Percentiles rank a stretch among this genome's conserved stretches.
Conservation (phyloP, 345 rosid genomes). For the Microcos paniculata region DNA sequence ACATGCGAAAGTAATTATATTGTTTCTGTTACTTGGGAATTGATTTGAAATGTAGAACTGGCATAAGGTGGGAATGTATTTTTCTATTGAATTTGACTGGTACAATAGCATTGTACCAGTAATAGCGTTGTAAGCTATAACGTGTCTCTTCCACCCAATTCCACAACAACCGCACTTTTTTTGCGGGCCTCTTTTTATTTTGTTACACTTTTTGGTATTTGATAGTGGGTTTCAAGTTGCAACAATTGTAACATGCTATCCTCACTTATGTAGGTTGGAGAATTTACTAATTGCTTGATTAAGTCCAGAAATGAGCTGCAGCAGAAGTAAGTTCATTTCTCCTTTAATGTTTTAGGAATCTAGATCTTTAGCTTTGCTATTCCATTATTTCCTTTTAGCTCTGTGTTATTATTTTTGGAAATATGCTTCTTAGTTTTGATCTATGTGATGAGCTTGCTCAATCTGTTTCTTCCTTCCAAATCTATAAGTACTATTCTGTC, state of each 20-base stretch:
- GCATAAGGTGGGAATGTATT: neutral
- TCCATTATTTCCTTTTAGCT: neutral
- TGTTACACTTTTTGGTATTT: neutral
- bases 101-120: too few species aligned
- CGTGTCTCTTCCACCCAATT: too few species aligned
- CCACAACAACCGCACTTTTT: too few species aligned
- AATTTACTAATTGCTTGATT: conserved; percentile 80
- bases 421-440: neutral
- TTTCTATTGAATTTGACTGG: too few species aligned
- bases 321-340: conserved; percentile 60
- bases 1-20: neutral
- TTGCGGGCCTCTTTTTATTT: neutral
- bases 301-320: conserved; percentile 76
- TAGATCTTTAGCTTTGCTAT: neutral
- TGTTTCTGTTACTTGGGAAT: neutral
- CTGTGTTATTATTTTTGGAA: neutral
- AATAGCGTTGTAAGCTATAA: neutral
- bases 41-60: neutral
- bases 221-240: neutral
- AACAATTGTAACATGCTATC: neutral
- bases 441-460: neutral
- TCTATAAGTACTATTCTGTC: neutral
- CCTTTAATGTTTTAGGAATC: neutral
- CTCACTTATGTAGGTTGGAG: conserved; percentile 63
- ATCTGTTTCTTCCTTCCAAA: neutral